Evolutionary conservation across 768 basidiomycete genomes (phyloP), one percentile per base, ranked within the genome.

Genomic region (Rhodotorula sphaerocarpa): DNA sequence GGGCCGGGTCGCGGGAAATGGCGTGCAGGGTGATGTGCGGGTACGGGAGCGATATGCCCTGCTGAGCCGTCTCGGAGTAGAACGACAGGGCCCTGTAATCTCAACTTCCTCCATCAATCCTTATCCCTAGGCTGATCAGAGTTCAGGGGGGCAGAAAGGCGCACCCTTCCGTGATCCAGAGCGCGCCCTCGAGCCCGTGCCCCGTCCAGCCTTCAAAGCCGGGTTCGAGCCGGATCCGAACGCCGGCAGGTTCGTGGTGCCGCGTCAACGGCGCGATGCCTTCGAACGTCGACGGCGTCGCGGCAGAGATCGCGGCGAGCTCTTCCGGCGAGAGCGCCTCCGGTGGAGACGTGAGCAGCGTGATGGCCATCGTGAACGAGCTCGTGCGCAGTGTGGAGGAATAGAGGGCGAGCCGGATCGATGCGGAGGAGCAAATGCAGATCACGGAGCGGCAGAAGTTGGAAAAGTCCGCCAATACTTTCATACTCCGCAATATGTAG

Each of bases 1-100:
- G 63, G 12, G 67, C 58, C 9, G 83, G 82, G 5, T 81, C 80
- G 48, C 90, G 84, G 1, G 90, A 88, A 57, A 92, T 81, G 30
- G 95, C 95, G 71, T 99, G 95, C 3, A 99, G 81, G 1, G 90
- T 93, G 72, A 99, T 87, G 9, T 85, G 79, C 15, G 88, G 90
- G 74, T 93, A 97, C 60, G 84, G 79, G 72, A 97, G 82, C 67
- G 87, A 83, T 75, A 96, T 86, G 21, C 89, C 90, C 47, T 79
- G 78, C 21, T 84, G 84, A 1, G 57, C 53, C 0, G 83, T 78
- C 16, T 81, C 71, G 5, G 86, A 83, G 76, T 87, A 81, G 80
- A 88, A 93, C 5, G 82, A 82, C 43, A 95, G 80, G 21, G 81
- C 83, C 66, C 90, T 90, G n/a, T 15, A 14, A 3, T n/a, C 2